A percentile compares a stretch with the other conserved stretches of the same genome.
Conservation (phyloP, 257 asterid genomes). For the Apocynum venetum region DNA sequence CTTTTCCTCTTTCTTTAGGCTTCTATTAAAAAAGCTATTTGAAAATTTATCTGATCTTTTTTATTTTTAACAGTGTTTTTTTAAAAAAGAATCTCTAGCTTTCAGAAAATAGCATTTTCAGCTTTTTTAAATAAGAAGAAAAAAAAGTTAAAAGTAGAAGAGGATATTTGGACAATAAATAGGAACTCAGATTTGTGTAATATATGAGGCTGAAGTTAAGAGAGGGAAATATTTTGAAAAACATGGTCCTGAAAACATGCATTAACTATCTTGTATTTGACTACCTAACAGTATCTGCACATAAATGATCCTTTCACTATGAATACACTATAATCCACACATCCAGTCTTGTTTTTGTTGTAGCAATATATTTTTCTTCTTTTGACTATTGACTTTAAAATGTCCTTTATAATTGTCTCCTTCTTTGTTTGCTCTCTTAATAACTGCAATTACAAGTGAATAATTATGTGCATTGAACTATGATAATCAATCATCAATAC, state of each 20-base stretch:
- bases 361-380: background rate
- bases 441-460: background rate
- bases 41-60: too few species aligned
- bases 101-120: too few species aligned
- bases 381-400: background rate
- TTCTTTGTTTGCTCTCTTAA: background rate
- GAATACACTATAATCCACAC: background rate
- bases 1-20: background rate
- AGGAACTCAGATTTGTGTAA: background rate
- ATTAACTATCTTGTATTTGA: slow-evolving; percentile 1
- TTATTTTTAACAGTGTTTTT: too few species aligned
- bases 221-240: background rate
- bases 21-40: too few species aligned
- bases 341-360: background rate
- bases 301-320: background rate
- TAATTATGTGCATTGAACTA: background rate
- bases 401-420: background rate
- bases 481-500: slow-evolving; percentile 9
- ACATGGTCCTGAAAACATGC: background rate
- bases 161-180: too few species aligned
- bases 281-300: background rate
- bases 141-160: too few species aligned
- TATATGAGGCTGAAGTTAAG: background rate
- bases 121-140: too few species aligned
- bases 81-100: too few species aligned